Evolutionary conservation across 352 stramenopile species (phyloP), one percentile per base, ranked within the genome.

Genomic region (Pythium myriotylum): DNA sequence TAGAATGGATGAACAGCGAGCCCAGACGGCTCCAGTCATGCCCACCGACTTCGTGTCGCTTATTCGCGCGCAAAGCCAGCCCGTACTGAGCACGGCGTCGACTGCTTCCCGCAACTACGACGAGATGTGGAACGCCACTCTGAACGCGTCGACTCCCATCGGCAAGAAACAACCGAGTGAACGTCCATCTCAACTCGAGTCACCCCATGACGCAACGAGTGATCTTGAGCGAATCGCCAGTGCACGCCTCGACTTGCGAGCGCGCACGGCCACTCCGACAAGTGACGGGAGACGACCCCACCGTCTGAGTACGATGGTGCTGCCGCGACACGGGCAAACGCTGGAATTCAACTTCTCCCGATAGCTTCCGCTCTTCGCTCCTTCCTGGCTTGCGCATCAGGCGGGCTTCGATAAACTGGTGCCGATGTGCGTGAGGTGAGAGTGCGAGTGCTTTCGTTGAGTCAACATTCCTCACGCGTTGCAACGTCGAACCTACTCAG

Each of bases 121-220:
- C 53, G 81, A 87, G 62, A 84, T 91, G 72, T 91, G 81, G 79
- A 89, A 72, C 32, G 77, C 76, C 8, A 83, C 74, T 49, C 71
- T 85, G 16, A 20, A 51, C 24, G 12, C 14, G 17, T 14, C 17
- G 20, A 27, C 4, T 4, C 37, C 19, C 17, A 19, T 5, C 29
- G 48, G 20, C 39, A 53, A 24, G 17, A 54, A 40, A 42, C n/a
- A 17, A 23, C 10, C 27, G n/a, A 27, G 10, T 9, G 40, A 2
- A 5, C 26, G 19, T 20, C 14, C 23, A 27, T 19, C 27, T 29
- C 24, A 39, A 7, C 22, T 42, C 22, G 17, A 13, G 29, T 3
- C 33, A n/a, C 17, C 17, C 5, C 17, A 20, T 2, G 23, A 14
- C 16, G 13, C 17, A 1, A 14, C 35, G 4, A 10, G 23, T 14